Conservation (phyloP, 805 yeast species). For the Starmerella asiatica region DNA sequence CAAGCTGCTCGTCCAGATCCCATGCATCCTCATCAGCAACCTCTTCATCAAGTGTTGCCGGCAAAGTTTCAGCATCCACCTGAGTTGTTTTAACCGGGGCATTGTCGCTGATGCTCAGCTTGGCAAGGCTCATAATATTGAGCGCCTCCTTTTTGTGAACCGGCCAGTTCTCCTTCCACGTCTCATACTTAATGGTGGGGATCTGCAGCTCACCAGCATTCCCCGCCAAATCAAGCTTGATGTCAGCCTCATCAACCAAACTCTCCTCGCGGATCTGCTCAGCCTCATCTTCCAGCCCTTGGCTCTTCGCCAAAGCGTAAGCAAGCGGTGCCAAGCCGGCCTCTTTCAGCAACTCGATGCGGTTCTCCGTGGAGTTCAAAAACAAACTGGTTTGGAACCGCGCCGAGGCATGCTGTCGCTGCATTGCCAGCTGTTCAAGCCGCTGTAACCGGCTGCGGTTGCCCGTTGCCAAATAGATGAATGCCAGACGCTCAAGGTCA, state of each 20-base stretch:
- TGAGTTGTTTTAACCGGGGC: conserved; percentile 21
- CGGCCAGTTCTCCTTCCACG: conserved; percentile 59
- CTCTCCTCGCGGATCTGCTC: conserved; percentile 55
- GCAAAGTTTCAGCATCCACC: conserved; percentile 11
- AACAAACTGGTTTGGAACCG: conserved; percentile 73
- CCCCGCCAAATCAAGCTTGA: conserved; percentile 44
- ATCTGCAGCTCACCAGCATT: conserved; percentile 28
- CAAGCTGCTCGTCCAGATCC: conserved; percentile 70
- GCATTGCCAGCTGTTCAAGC: conserved; percentile 83
- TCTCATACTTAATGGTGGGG: conserved; percentile 35
- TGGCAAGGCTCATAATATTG: conserved; percentile 22
- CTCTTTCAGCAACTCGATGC: conserved; percentile 59
- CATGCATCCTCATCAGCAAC: conserved; percentile 32
- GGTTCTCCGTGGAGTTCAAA: conserved; percentile 57
- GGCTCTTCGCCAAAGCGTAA: conserved; percentile 79
- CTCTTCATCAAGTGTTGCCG: conserved; percentile 20
- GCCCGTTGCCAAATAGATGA: conserved; percentile 76
- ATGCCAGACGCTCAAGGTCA: conserved; percentile 76
- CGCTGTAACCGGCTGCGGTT: conserved; percentile 58
- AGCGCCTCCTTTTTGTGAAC: conserved; percentile 36
- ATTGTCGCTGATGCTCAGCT: conserved; percentile 7
- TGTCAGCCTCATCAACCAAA: conserved; percentile 48
- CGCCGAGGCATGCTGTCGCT: conserved; percentile 67
- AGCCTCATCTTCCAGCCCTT: conserved; percentile 67
- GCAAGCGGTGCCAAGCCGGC: conserved; percentile 82